Conservation (phyloP, 371 early-diverging fungal genomes). For the Conidiobolus incongruus region DNA sequence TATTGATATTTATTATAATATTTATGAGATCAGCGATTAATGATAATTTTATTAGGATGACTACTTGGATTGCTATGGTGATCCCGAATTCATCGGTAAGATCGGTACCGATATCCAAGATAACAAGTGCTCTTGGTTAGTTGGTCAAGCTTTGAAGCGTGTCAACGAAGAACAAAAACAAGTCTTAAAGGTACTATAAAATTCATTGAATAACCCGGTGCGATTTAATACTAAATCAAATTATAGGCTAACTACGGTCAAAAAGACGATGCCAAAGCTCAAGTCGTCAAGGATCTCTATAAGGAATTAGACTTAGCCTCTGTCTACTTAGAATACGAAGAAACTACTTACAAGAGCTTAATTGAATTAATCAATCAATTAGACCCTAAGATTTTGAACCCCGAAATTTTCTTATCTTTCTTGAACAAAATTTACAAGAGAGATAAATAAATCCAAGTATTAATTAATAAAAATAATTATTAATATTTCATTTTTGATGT, state of each 20-base stretch:
- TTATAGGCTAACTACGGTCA: constrained; percentile 66
- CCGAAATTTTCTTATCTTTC: constrained; percentile 66
- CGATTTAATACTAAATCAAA: neutral
- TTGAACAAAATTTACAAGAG: constrained; percentile 86
- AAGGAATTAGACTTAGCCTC: constrained; percentile 48
- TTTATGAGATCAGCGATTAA: neutral
- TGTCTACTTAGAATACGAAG: constrained; percentile 68
- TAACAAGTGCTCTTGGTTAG: constrained; percentile 96
- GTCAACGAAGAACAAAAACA: constrained; percentile 59
- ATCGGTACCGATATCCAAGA: constrained; percentile 96
- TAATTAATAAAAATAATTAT: too few relatives aligned
- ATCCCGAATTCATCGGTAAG: constrained; percentile 84
- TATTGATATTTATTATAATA: neutral
- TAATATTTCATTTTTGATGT: too few relatives aligned
- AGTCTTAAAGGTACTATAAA: constrained; percentile 36
- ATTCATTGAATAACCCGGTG: too few relatives aligned
- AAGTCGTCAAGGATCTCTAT: constrained; percentile 63
- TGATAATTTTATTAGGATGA: constrained; percentile 35
- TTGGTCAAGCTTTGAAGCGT: constrained; percentile 66
- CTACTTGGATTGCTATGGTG: constrained; percentile 82
- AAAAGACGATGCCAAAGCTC: constrained; percentile 45
- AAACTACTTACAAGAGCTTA: constrained; percentile 45
- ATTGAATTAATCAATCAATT: constrained; percentile 39
- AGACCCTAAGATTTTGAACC: constrained; percentile 38
- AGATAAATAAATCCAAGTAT: constrained; percentile 70